A percentile compares a stretch with the other conserved stretches of the same genome.
Conservation (phyloP, 352 stramenopile genomes). For the Discostella stelligera region DNA sequence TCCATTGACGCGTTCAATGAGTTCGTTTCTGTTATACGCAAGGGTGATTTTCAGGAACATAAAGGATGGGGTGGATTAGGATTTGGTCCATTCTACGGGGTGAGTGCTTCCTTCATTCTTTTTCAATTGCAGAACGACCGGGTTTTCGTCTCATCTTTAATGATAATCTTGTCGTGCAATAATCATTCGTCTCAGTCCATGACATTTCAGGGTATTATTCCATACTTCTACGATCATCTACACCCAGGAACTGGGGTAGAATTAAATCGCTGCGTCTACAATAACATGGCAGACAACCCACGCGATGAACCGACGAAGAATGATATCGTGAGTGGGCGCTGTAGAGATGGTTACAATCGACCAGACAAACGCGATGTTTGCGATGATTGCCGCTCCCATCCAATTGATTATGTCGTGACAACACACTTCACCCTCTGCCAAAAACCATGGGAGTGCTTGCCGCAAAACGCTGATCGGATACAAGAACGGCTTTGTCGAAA, state of each 20-base stretch:
- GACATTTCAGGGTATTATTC: constrained; percentile 79
- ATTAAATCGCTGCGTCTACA: constrained; percentile 77
- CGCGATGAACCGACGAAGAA: constrained; percentile 64
- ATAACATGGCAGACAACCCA: constrained; percentile 79
- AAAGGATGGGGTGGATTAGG: constrained; percentile 72
- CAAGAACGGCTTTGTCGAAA: constrained; percentile 71
- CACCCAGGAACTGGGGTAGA: constrained; percentile 68
- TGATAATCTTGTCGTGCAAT: constrained; percentile 5
- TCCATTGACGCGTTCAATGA: constrained; percentile 64
- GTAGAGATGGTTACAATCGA: constrained; percentile 58
- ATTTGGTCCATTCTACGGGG: constrained; percentile 75
- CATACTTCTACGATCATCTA: constrained; percentile 80
- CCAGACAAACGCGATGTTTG: constrained; percentile 64
- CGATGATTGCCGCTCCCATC: constrained; percentile 73
- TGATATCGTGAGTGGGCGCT: constrained; percentile 63
- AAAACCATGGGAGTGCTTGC: constrained; percentile 79
- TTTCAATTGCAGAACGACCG: constrained; percentile 1
- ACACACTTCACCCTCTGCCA: constrained; percentile 79
- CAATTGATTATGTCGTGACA: constrained; percentile 62
- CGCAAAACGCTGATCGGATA: constrained; percentile 56
- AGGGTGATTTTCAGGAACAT: constrained; percentile 64
- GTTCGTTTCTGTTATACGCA: constrained; percentile 68
- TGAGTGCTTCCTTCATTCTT: constrained; percentile 12
- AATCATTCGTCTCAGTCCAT: constrained; percentile 38
- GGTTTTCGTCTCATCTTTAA: neutral